These are phyloP conservation scores for Xylaria sp. DNA, from an alignment of 2,329 filamentous ascomycete species.

Conservation along the genomic window DNA sequence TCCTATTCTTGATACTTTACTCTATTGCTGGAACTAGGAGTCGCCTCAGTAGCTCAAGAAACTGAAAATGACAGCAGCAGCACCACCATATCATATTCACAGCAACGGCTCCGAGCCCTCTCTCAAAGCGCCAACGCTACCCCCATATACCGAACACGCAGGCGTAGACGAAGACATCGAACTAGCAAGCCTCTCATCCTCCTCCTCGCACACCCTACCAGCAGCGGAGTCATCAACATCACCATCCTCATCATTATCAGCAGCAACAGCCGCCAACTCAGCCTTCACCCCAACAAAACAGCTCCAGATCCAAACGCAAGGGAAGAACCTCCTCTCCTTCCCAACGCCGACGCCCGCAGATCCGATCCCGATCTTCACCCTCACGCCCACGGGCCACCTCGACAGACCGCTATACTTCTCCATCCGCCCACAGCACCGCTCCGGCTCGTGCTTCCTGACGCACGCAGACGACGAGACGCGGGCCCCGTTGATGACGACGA, in stretches of 20 bases:
- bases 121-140: conserved; percentile 21
- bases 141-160: conserved; percentile 32
- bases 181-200: conserved; percentile 23
- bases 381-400: conserved; percentile 49
- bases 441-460: conserved; percentile 61
- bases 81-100: conserved; percentile 16
- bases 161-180: conserved; percentile 23
- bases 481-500: conserved; percentile 60
- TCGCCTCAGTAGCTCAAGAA: not conserved
- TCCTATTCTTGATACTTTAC: not conserved
- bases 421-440: conserved; percentile 58
- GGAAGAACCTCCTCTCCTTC: conserved; percentile 57
- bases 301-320: conserved; percentile 62
- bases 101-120: conserved; percentile 21
- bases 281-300: conserved; percentile 57
- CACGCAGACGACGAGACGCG: conserved; percentile 49
- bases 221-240: conserved; percentile 10
- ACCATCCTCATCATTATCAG: not conserved
- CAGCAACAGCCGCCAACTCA: not conserved
- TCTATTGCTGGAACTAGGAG: not conserved
- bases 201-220: conserved; percentile 14
- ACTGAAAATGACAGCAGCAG: conserved; percentile 25
- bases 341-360: conserved; percentile 45
- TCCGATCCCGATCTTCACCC: conserved; percentile 58
- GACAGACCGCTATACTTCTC: conserved; percentile 62